Evolutionary conservation across 345 rosid genomes (phyloP).

Genomic region (Eutrema heterophyllum): DNA sequence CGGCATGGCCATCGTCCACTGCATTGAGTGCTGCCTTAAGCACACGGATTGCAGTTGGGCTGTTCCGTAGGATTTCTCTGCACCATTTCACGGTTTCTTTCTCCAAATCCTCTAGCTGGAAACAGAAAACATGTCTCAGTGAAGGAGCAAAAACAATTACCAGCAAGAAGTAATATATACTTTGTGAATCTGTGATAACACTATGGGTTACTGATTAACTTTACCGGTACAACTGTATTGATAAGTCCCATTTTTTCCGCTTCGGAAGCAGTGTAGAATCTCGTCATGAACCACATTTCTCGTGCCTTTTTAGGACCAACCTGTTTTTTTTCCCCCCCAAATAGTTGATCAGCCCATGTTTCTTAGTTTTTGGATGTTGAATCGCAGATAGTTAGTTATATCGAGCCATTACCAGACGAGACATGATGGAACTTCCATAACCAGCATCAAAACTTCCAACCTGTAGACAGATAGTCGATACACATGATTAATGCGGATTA

Average conservation of each 20-base stretch:
- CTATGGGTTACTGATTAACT: neutral
- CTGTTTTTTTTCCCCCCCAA: slow-evolving; percentile 30
- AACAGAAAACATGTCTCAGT: slow-evolving; percentile 5
- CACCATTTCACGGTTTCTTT: slow-evolving; percentile 89
- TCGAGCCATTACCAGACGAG: slow-evolving; percentile 63
- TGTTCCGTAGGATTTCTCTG: slow-evolving; percentile 78
- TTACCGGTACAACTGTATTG: slow-evolving; percentile 75
- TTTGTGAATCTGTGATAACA: neutral
- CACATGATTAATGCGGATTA: neutral
- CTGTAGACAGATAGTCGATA: slow-evolving; percentile 28
- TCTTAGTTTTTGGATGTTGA: neutral
- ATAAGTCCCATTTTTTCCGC: slow-evolving; percentile 97
- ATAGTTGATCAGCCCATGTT: neutral
- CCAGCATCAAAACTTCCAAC: slow-evolving; percentile 99
- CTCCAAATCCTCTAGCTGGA: slow-evolving; percentile 73
- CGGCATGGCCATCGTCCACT: slow-evolving; percentile 90
- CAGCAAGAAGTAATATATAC: neutral
- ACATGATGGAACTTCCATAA: slow-evolving; percentile 94
- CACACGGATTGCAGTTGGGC: slow-evolving; percentile 89
- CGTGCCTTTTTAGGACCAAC: slow-evolving; percentile 94
- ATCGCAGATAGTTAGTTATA: neutral
- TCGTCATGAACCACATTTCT: slow-evolving; percentile 89
- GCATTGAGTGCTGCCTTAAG: slow-evolving; percentile 93
- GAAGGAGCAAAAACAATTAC: neutral
- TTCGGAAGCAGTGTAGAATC: slow-evolving; percentile 83